Percentiles rank a stretch among this genome's conserved stretches.
Evolutionary conservation across 1,284 basidiomycete genomes (phyloP).

Genomic region (Ustilago tritici): DNA sequence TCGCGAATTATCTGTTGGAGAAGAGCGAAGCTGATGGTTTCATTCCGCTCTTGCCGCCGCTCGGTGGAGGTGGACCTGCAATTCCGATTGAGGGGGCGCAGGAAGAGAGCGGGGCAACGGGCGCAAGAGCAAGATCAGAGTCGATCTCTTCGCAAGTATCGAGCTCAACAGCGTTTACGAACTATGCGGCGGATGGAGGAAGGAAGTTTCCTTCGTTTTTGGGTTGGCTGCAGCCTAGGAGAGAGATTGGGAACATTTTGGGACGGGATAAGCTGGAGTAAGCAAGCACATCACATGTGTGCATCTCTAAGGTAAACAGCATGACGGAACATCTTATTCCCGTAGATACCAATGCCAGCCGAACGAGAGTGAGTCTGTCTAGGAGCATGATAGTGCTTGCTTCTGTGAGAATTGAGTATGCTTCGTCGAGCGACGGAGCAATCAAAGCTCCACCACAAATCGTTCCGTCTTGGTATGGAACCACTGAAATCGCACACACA

Average conservation of each 20-base stretch:
- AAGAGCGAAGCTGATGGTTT: constrained; percentile 69
- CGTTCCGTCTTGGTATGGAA: too few species aligned
- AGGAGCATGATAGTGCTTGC: neutral
- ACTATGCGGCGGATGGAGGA: constrained; percentile 5
- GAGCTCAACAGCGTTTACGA: constrained; percentile 30
- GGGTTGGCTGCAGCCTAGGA: constrained; percentile 61
- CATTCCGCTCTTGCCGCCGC: constrained; percentile 21
- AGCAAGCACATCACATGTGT: neutral
- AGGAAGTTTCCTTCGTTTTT: constrained; percentile 63
- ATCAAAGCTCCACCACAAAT: neutral
- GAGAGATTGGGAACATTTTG: constrained; percentile 64
- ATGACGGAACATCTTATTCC: neutral
- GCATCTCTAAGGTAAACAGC: neutral
- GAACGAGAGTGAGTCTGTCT: neutral
- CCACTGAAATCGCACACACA: too few species aligned
- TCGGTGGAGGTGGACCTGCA: constrained; percentile 36
- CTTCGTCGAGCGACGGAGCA: neutral
- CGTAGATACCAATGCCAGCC: neutral
- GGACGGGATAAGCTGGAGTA: constrained; percentile 49
- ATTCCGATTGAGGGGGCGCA: constrained; percentile 12
- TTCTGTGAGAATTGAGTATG: neutral
- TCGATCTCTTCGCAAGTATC: constrained; percentile 28
- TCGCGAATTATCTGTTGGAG: constrained; percentile 95
- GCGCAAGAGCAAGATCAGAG: constrained; percentile 26
- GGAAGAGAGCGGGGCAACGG: neutral